These are phyloP conservation scores for Pseudodiploospora longispora DNA, from an alignment of 2,329 filamentous ascomycete genomes.

Conservation along the genomic window DNA sequence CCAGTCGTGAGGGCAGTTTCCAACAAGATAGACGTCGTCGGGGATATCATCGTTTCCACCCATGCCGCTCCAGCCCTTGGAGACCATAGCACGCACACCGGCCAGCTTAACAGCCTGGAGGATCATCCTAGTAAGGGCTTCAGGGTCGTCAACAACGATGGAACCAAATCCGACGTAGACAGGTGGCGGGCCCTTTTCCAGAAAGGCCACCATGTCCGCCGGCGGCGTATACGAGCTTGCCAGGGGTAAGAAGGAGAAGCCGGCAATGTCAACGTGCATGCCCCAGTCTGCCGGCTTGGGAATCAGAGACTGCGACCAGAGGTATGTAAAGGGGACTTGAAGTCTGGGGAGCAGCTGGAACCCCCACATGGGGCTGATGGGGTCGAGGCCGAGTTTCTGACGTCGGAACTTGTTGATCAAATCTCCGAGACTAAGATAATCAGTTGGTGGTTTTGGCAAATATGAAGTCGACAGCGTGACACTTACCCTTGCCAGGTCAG, in stretches of 20 bases:
- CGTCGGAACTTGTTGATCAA: constrained; percentile 63
- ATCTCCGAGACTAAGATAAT: constrained; percentile 57
- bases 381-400: constrained; percentile 53
- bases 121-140: constrained; percentile 48
- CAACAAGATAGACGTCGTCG: constrained; percentile 50
- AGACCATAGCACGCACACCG: constrained; percentile 52
- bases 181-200: constrained; percentile 48
- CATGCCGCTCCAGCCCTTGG: constrained; percentile 57
- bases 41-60: constrained; percentile 37
- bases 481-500: constrained; percentile 9
- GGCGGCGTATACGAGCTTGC: constrained; percentile 45
- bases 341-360: constrained; percentile 56
- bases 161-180: constrained; percentile 61
- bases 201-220: constrained; percentile 44
- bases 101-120: constrained; percentile 49
- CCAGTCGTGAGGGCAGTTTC: constrained; percentile 61
- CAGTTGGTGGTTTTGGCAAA: constrained; percentile 51
- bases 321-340: constrained; percentile 60
- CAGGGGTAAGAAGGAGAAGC: constrained; percentile 53
- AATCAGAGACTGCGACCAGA: constrained; percentile 61
- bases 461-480: neutral
- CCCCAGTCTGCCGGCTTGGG: constrained; percentile 58
- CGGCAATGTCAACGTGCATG: constrained; percentile 49
- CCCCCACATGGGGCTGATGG: constrained; percentile 57
- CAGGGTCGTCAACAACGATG: constrained; percentile 56